Base-by-base conservation (phyloP, 257 asterid species). In the Striga asiatica region DNA sequence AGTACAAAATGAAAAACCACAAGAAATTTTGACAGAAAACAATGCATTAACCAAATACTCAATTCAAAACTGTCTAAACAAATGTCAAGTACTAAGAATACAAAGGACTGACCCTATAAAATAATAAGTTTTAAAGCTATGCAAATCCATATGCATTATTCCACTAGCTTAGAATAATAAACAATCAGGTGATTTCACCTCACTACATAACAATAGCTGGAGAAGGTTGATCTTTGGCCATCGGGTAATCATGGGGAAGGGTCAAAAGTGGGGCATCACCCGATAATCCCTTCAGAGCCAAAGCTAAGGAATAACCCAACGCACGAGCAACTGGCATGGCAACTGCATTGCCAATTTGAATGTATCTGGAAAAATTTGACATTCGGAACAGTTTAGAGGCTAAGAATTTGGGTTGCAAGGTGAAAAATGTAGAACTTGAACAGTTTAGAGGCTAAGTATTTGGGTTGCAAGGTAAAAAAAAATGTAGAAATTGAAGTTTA, bases 281-380 rank as follows among this genome's bases (percentile, higher is more conserved):
- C 0, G 79, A 62, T 16, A 66, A 19, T 1, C 89, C 82, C 28
- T 54, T 71, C 19, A 66, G 29, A 0, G 96, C 80, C 72, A 54
- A 2, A 0, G 88, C 88, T 20, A 86, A 55, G 0, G 93, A 70
- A 41, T 66, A 77, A 0, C 98, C 98, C 29, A 89, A 55, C 0
- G 91, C 93, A 0, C 93, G 79, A 11, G 93, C 93, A 0, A 89
- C 97, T 0, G 97, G 97, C 27, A 83, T 88, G 0, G 97, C 97
- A 4, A 89, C 97, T 0, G 97, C 97, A 53, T 89, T 89, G 1
- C 97, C 97, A 0, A 89, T 96, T 65, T 89, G 97, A 1, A 66
- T 76, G 62, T 85, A 89, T 43, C 97, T 88, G 16, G 2, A 32
- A 5, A 32, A 8, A 41, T 10, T 6, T 9, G n/a, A 41, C 21